Percentiles rank a stretch among this genome's conserved stretches.
Conservation (phyloP, 495 filamentous ascomycete genomes). For the Penicillium riverlandense region DNA sequence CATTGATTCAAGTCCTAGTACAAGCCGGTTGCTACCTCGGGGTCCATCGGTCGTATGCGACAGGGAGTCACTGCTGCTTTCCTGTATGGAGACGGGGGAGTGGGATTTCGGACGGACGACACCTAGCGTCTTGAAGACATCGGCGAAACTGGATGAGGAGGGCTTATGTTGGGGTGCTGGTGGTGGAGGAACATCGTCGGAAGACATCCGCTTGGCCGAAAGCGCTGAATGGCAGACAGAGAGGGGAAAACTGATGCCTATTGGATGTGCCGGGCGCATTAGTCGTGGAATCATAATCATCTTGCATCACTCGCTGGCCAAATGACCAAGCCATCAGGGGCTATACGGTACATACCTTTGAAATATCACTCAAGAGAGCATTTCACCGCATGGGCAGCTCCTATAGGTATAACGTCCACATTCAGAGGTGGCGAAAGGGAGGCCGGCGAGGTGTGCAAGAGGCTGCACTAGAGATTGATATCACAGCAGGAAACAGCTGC, state of each 20-base stretch:
- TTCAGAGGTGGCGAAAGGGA: constrained; percentile 4
- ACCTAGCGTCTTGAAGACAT: constrained; percentile 41
- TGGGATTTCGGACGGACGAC: constrained; percentile 33
- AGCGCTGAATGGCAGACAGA: constrained; percentile 3
- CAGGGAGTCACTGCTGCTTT: constrained; percentile 25
- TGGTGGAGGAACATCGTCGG: constrained; percentile 36
- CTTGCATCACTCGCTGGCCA: constrained; percentile 6
- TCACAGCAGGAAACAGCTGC: neutral
- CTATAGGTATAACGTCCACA: constrained; percentile 5
- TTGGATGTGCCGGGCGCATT: constrained; percentile 8
- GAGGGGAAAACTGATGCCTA: constrained; percentile 2
- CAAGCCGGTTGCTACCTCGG: constrained; percentile 21
- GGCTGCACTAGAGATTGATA: constrained; percentile 1
- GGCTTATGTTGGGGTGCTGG: constrained; percentile 28
- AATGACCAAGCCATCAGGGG: neutral
- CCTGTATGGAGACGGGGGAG: constrained; percentile 28
- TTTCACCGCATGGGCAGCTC: constrained; percentile 10
- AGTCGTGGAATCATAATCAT: neutral
- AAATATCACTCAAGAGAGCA: neutral
- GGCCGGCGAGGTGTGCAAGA: neutral
- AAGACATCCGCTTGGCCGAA: constrained; percentile 33
- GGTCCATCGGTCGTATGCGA: constrained; percentile 21
- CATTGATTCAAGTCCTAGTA: constrained; percentile 35
- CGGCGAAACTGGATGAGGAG: constrained; percentile 35
- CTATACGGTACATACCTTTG: constrained; percentile 3